Evolutionary conservation across 768 basidiomycete species (phyloP), one percentile per base, ranked within the genome.

Genomic region (Atractiella rhizophila): DNA sequence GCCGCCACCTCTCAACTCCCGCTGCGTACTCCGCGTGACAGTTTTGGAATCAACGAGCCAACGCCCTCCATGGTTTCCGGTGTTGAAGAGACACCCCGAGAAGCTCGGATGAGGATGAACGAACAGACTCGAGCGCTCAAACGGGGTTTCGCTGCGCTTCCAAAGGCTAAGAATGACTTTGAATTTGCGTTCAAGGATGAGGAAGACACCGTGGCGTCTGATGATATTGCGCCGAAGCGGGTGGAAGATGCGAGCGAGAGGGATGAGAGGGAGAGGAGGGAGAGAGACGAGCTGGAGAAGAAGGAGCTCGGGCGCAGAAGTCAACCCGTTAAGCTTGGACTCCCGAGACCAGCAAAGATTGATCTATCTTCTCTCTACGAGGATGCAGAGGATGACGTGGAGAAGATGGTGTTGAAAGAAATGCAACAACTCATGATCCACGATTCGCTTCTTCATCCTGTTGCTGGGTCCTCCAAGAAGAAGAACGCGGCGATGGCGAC

Each of bases 141-240:
- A 50, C 69, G 72, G 9, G 78, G 76, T 5, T 94, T 96, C 60
- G 67, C 67, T 60, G 73, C 59, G 45, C 64, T 98, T 13, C 91
- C 91, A 0, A 74, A 73, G 49, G 85, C 91, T 0, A 82, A 94
- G 62, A 94, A 96, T 57, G 88, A 96, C 59, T 96, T 94, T 51
- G 86, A 96, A 60, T 63, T 98, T 34, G 68, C n/a, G n/a, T n/a
- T 86, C 31, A 73, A 88, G 8, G 81, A 80, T 2, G 86, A 88
- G 49, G 78, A 82, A 15, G 78, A 82, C 39, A 68, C 64, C 9
- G 65, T 59, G 2, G 62, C 57, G 19, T 59, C 55, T 1, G 64
- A 60, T 27, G 55, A 13, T 25, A 39, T 33, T 42, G 23, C 9
- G 10, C 28, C 9, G 35, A 42, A 70, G 36, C 60, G 67, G 0